These are phyloP conservation scores for Geotrichum carabidarum DNA, from an alignment of 1,139 yeast species.

Conservation along the genomic window DNA sequence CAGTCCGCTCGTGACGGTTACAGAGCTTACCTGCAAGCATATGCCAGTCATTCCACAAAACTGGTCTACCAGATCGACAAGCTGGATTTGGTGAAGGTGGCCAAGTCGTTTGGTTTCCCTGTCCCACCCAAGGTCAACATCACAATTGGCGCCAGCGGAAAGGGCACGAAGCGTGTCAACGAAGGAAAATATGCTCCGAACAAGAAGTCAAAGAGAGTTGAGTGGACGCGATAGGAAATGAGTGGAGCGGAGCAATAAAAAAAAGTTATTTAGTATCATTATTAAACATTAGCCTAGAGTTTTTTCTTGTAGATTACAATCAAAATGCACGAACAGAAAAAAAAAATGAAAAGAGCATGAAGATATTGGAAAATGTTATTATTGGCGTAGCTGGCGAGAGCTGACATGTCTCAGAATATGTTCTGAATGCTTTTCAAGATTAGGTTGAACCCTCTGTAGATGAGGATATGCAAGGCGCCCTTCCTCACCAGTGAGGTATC, in stretches of 20 bases:
- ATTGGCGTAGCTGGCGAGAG: no score
- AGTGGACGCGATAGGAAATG: constrained; percentile 12
- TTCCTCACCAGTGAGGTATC: constrained; percentile 7
- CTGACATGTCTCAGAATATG: no score
- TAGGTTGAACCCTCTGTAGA: neutral
- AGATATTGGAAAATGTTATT: no score
- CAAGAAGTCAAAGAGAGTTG: constrained; percentile 15
- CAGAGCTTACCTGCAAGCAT: constrained; percentile 92
- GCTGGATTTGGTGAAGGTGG: constrained; percentile 88
- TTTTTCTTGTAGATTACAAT: no score
- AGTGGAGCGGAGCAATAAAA: no score
- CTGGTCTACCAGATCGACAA: constrained; percentile 95
- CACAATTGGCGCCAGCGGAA: constrained; percentile 88
- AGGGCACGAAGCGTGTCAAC: constrained; percentile 15
- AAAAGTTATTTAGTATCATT: no score
- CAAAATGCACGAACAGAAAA: no score
- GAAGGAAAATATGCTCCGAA: constrained; percentile 11
- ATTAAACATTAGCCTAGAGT: no score
- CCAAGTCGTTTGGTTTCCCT: constrained; percentile 89
- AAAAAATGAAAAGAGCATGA: no score
- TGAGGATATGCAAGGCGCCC: constrained; percentile 14
- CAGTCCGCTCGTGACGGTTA: constrained; percentile 97
- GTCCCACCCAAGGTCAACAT: constrained; percentile 97
- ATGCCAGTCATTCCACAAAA: constrained; percentile 91
- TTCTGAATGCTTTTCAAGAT: neutral